phyloP scores from a whole-genome alignment of 2,329 filamentous ascomycete species.

The Drechslerella stenobrocha region DNA sequence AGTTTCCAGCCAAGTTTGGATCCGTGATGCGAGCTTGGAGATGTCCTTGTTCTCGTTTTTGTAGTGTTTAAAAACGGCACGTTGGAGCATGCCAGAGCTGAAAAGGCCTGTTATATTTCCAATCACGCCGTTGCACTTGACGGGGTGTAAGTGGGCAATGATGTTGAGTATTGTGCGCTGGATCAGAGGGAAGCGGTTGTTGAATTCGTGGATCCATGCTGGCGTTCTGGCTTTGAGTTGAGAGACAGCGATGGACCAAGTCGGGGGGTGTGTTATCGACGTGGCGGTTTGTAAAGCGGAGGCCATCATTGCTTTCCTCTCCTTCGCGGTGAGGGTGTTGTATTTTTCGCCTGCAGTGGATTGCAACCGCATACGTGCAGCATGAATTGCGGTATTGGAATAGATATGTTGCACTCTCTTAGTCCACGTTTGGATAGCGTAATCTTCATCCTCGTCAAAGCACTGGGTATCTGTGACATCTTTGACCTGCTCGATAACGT shows the following conservation, averaged over 20 bases:
- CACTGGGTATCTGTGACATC: conserved; percentile 39
- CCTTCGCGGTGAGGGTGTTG: conserved; percentile 55
- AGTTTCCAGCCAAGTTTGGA: conserved; percentile 60
- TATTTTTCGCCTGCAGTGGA: conserved; percentile 53
- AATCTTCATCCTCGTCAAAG: conserved; percentile 56
- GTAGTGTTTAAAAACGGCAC: conserved; percentile 61
- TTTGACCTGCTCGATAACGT: conserved; percentile 57
- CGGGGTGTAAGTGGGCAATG: conserved; percentile 61
- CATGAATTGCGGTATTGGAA: conserved; percentile 56
- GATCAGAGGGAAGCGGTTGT: conserved; percentile 34
- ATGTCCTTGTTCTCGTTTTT: conserved; percentile 58
- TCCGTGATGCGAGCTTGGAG: conserved; percentile 57
- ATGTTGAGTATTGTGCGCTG: conserved; percentile 57
- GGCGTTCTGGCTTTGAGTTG: conserved; percentile 33
- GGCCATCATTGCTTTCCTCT: conserved; percentile 59
- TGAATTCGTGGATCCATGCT: conserved; percentile 41
- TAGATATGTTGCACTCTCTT: conserved; percentile 57
- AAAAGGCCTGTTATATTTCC: conserved; percentile 61
- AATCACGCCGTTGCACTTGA: conserved; percentile 60
- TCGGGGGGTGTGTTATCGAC: conserved; percentile 40
- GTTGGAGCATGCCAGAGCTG: conserved; percentile 59
- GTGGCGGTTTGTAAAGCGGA: conserved; percentile 53
- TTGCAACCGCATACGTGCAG: conserved; percentile 54
- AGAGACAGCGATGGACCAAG: conserved; percentile 44
- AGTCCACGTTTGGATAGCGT: conserved; percentile 58